Conservation (phyloP, 345 rosid genomes). For the Luvunga scandens region DNA sequence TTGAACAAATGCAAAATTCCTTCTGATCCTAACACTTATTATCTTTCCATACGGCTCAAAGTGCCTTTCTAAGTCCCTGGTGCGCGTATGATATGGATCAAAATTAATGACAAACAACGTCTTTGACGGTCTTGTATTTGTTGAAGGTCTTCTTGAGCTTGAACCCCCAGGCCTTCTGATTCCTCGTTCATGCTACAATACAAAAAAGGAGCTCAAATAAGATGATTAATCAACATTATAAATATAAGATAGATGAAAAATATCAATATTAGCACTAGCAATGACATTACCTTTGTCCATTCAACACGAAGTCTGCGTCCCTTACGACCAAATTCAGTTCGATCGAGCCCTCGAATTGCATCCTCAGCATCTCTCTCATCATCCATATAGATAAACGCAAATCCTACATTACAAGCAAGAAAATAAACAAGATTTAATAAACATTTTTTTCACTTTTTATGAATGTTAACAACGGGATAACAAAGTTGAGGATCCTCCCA, state of each 20-base stretch:
- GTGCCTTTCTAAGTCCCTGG: slow-evolving; percentile 89
- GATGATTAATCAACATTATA: background rate
- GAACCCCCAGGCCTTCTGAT: slow-evolving; percentile 47
- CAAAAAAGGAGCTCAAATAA: background rate
- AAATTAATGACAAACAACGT: slow-evolving; percentile 93
- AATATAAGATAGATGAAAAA: background rate
- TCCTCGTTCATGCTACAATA: slow-evolving; percentile 77
- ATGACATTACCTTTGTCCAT: slow-evolving; percentile 80
- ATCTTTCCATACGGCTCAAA: slow-evolving; percentile 93
- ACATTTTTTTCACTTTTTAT: background rate
- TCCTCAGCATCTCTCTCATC: slow-evolving; percentile 97
- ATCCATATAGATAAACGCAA: slow-evolving; percentile 95
- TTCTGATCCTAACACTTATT: slow-evolving; percentile 81
- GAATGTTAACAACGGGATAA: background rate
- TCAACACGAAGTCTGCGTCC: slow-evolving; percentile 96
- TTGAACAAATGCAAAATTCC: slow-evolving; percentile 96
- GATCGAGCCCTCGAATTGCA: slow-evolving; percentile 93
- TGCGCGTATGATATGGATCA: slow-evolving; percentile 78
- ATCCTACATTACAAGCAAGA: slow-evolving; percentile 53
- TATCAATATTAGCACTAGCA: background rate
- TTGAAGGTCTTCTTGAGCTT: slow-evolving; percentile 61
- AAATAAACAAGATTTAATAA: background rate
- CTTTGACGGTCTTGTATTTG: slow-evolving; percentile 73
- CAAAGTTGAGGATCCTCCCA: slow-evolving; percentile 31
- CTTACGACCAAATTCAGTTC: slow-evolving; percentile 76